Evolutionary conservation across 176 grass and related monocot species (phyloP), one percentile per base, ranked within the genome.

Genomic region (Bolboschoenus planiculmis): DNA sequence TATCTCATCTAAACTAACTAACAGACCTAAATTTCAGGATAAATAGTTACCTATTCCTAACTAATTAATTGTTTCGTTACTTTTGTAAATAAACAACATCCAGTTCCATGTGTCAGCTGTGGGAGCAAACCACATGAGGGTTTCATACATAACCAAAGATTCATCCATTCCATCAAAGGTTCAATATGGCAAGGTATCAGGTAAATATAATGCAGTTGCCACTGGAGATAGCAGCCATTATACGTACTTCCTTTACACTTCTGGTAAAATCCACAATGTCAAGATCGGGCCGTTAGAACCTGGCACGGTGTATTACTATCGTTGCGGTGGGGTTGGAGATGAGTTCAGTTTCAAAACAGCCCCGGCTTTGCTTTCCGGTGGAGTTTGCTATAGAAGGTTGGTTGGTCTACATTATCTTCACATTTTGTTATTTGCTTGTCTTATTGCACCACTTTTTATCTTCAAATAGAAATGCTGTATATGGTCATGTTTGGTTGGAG

Each of bases 191-290:
- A 79, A 87, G 26, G 90, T 58, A 7, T 78, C 87, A 2, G 63
- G 83, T 18, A 64, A 57, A 18, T 86, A 91, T 42, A 48, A 73
- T 0, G 10, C 14, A 46, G 83, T 85, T 18, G 66, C 80, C 0
- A 77, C 53, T 0, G 92, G 92, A 5, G 85, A 88, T 24, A 81
- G 57, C 65, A 87, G 79, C 33, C 79, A 88, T 5, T 97, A 97
- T 61, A 37, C 6, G 0, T 97, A 87, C 81, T 83, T 94, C 51
- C 24, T 94, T 43, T 97, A 94, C 88, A 46, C 55, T 3, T 97
- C 92, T 4, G 95, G 92, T 79, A 84, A 84, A 80, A 94, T 97
- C 60, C 95, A 97, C 88, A 66, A 91, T 61, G 88, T 86, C 20
- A 88, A 83, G 58, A 83, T 93, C 16, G 95, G 92, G 3, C 92